These are phyloP conservation scores for Colletotrichum orbiculare DNA, from an alignment of 2,329 filamentous ascomycete species.

Conservation along the genomic window DNA sequence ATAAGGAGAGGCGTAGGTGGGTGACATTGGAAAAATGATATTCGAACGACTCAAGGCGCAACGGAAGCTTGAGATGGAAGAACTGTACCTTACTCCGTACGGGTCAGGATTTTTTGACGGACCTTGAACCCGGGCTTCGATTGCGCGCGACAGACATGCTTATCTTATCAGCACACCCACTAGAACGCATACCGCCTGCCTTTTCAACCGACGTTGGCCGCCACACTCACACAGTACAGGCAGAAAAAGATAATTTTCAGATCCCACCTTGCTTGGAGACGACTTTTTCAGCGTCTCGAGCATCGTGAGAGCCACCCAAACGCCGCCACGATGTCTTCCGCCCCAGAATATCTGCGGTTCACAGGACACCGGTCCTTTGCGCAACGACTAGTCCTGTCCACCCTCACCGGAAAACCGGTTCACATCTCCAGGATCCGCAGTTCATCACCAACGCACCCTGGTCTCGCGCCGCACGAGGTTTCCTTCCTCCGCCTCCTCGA, in stretches of 20 bases:
- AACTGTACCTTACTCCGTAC: background rate
- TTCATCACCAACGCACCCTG: conserved; percentile 85
- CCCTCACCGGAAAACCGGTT: conserved; percentile 87
- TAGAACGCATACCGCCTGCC: conserved; percentile 46
- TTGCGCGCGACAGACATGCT: conserved; percentile 16
- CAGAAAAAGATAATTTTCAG: conserved; percentile 51
- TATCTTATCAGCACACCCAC: conserved; percentile 34
- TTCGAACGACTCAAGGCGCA: conserved; percentile 7
- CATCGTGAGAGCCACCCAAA: conserved; percentile 20
- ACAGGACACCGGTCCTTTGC: conserved; percentile 86
- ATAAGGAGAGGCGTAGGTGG: conserved; percentile 31
- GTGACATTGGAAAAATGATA: conserved; percentile 11
- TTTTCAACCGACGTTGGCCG: background rate
- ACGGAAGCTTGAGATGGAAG: conserved; percentile 6
- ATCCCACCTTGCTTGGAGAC: conserved; percentile 23
- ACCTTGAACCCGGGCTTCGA: conserved; percentile 18
- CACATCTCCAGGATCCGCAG: conserved; percentile 95
- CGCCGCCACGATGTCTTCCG: conserved; percentile 51
- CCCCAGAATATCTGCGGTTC: conserved; percentile 75
- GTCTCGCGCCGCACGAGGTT: conserved; percentile 91
- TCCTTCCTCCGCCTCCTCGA: conserved; percentile 96
- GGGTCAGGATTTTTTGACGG: conserved; percentile 35
- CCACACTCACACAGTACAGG: conserved; percentile 37
- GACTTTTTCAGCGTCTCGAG: conserved; percentile 3
- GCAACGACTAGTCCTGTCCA: conserved; percentile 87